Evolutionary conservation across 208 protist species (phyloP), one percentile per base, ranked within the genome.

Genomic region (Jaenimonas drosophilae): DNA sequence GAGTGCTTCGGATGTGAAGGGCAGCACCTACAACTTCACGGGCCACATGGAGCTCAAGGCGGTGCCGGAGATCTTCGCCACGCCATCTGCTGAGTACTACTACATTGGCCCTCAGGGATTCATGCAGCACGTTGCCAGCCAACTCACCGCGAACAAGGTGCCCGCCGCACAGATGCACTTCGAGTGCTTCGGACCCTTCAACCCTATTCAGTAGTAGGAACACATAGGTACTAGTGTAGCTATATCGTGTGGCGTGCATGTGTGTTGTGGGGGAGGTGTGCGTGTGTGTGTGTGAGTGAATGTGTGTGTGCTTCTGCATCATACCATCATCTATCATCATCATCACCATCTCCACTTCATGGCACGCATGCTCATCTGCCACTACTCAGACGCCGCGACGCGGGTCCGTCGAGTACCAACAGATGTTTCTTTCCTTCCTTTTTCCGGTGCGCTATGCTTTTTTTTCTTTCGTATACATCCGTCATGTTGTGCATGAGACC

Each of bases 141-240:
- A 64, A 40, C 63, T 70, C 17, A 11, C 32, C 14, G 29, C 26
- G 36, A 40, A 37, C 27, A 27, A 28, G 37, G 54, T 70, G 14
- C 14, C 20, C 23, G 28, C 7, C 21, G 32, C 42, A n/a, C 39
- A 32, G 46, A 59, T 58, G 20, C 56, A 64, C 63, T 70, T 51
- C 45, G 63, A 70, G 47, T 63, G 54, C 54, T 70, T 70, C 45
- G 63, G 63, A 19, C 63, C 63, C 40, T 56, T 70, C 62, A 43
- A 53, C 34, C 11, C 48, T 24, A 14, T 52, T 27, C 24, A 9
- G 46, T 49, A 49, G 23, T n/a, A n/a, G n/a, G n/a, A n/a, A n/a
- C n/a, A n/a, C n/a, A n/a, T n/a, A n/a, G n/a, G n/a, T n/a, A n/a
- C n/a, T n/a, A n/a, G n/a, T n/a, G n/a, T n/a, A n/a, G n/a, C n/a